Evolutionary conservation across 768 basidiomycete genomes (phyloP).

Genomic region (Hericium rajendrae): DNA sequence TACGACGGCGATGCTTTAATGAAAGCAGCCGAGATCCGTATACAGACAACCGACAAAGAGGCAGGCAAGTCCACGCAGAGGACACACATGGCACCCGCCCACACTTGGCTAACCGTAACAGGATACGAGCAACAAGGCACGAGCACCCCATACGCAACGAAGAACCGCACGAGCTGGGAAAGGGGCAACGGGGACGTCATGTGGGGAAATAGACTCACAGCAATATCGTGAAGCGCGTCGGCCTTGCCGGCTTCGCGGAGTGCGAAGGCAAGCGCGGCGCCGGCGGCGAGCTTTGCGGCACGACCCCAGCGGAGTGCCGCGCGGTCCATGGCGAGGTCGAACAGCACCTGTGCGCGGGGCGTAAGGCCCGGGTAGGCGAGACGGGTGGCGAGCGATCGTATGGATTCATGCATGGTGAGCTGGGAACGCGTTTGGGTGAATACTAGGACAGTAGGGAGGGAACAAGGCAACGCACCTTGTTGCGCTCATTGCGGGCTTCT

Average conservation of each 20-base stretch:
- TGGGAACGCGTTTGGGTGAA: constrained; percentile 18
- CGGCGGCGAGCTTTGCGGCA: constrained; percentile 59
- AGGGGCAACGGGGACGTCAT: not conserved
- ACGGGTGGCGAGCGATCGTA: constrained; percentile 48
- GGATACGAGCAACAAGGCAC: no score
- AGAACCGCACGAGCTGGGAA: no score
- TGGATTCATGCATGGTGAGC: constrained; percentile 57
- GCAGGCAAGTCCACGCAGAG: no score
- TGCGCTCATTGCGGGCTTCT: constrained; percentile 53
- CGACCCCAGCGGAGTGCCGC: constrained; percentile 63
- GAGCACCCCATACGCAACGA: no score
- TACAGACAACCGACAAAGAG: no score
- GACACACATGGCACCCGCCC: no score
- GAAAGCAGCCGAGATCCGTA: no score
- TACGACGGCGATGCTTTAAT: no score
- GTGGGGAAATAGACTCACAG: constrained; percentile 26
- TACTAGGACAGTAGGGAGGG: constrained; percentile 8
- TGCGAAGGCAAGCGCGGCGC: constrained; percentile 59
- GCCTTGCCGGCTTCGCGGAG: constrained; percentile 63
- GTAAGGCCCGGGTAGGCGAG: constrained; percentile 51
- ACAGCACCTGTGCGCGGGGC: constrained; percentile 57
- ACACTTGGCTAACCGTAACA: no score
- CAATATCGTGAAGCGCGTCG: constrained; percentile 59
- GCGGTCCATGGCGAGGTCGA: constrained; percentile 54
- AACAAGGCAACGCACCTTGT: constrained; percentile 37